These are phyloP conservation scores for Entomortierella lignicola DNA, from an alignment of 192 early-diverging fungal genomes.

Conservation along the genomic window DNA sequence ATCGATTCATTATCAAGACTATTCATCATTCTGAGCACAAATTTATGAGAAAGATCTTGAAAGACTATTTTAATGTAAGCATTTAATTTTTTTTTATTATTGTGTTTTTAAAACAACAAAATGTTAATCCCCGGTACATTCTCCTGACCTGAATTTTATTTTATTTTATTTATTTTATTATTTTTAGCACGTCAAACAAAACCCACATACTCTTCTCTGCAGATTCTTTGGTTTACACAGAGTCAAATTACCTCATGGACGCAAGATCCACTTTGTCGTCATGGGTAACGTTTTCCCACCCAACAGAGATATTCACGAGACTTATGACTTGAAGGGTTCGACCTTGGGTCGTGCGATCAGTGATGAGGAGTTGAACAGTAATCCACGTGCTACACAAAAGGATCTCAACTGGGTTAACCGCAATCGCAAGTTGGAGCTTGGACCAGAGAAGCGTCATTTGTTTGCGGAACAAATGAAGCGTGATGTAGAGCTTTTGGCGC, in stretches of 20 bases:
- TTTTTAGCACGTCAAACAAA: constrained; percentile 79
- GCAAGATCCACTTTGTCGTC: constrained; percentile 98
- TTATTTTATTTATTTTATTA: constrained; percentile 11
- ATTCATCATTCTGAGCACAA: constrained; percentile 96
- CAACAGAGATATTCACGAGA: constrained; percentile 96
- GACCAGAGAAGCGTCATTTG: constrained; percentile 79
- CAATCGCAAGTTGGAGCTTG: constrained; percentile 80
- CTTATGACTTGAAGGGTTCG: constrained; percentile 97
- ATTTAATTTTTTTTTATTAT: not conserved
- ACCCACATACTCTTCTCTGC: constrained; percentile 93
- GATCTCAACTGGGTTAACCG: constrained; percentile 95
- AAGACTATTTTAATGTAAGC: constrained; percentile 85
- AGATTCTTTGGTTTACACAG: constrained; percentile 97
- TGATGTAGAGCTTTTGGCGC: constrained; percentile 83
- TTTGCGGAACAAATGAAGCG: constrained; percentile 89
- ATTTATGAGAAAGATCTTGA: constrained; percentile 89
- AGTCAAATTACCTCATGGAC: constrained; percentile 91
- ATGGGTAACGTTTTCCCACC: constrained; percentile 99
- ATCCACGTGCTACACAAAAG: constrained; percentile 93
- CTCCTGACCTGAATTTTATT: not conserved
- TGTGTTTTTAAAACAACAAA: no score
- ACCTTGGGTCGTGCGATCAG: constrained; percentile 85
- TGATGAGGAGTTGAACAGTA: constrained; percentile 78
- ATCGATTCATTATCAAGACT: constrained; percentile 99
- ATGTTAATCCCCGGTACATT: no score